phyloP scores from a whole-genome alignment of 1,284 basidiomycete species.

The Meripilus lineatus region DNA sequence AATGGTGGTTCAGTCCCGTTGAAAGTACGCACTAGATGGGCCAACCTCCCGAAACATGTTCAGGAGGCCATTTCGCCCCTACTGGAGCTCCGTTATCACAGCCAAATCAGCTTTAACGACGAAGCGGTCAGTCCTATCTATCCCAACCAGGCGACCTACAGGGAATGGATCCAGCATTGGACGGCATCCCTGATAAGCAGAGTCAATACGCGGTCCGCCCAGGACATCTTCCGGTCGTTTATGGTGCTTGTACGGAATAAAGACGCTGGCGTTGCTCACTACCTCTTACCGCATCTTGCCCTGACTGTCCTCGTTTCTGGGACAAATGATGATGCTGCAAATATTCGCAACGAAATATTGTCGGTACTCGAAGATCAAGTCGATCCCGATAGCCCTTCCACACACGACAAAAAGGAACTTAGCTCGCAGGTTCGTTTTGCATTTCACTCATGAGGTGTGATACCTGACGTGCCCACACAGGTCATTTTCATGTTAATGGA shows the following conservation, averaged over 20 bases:
- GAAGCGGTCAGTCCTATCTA: constrained; percentile 73
- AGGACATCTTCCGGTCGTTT: constrained; percentile 66
- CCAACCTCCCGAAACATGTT: constrained; percentile 75
- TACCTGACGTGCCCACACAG: constrained; percentile 33
- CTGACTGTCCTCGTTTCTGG: constrained; percentile 85
- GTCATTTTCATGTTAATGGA: constrained; percentile 94
- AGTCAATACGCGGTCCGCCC: constrained; percentile 52
- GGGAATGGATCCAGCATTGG: constrained; percentile 97
- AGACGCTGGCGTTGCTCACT: constrained; percentile 88
- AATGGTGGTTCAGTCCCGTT: constrained; percentile 52
- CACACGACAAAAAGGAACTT: constrained; percentile 74
- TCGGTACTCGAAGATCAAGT: constrained; percentile 89
- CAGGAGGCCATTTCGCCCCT: constrained; percentile 87
- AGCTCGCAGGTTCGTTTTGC: constrained; percentile 75
- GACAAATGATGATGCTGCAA: constrained; percentile 50
- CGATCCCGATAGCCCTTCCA: constrained; percentile 48
- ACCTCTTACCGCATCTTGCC: constrained; percentile 90
- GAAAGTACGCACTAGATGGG: constrained; percentile 75
- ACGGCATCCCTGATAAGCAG: constrained; percentile 78
- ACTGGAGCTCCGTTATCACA: constrained; percentile 69
- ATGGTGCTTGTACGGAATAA: constrained; percentile 83
- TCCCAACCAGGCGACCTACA: constrained; percentile 70
- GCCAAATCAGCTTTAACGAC: constrained; percentile 24
- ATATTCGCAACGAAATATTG: constrained; percentile 76
- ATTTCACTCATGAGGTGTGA: not conserved